Evolutionary conservation across 192 early-diverging fungal genomes (phyloP).

Genomic region (Coemansia sp.): DNA sequence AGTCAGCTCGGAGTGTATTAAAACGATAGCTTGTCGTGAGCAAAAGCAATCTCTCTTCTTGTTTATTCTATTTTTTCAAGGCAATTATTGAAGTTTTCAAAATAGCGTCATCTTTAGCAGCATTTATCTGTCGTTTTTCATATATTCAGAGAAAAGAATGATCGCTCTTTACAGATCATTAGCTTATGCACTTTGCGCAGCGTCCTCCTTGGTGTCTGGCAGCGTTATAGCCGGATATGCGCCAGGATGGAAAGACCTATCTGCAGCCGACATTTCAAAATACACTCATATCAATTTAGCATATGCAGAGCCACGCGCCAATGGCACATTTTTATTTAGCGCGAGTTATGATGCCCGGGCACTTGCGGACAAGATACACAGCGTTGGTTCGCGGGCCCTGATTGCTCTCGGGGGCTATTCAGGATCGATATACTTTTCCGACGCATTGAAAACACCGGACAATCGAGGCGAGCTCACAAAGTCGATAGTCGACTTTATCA

Average conservation of each 20-base stretch:
- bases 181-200: neutral
- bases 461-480: conserved; percentile 35
- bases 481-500: conserved; percentile 44
- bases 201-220: neutral
- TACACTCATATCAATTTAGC: conserved; percentile 64
- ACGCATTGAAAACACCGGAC: conserved; percentile 42
- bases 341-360: conserved; percentile 22
- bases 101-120: too few relatives aligned
- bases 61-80: neutral
- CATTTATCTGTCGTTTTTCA: too few relatives aligned
- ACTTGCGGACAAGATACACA: conserved; percentile 24
- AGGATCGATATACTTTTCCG: conserved; percentile 61
- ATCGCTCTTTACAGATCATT: neutral
- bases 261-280: conserved; percentile 28
- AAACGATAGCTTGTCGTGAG: too few relatives aligned
- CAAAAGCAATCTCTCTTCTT: neutral
- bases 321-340: conserved; percentile 29
- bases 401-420: conserved; percentile 75
- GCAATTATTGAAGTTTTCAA: neutral
- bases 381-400: conserved; percentile 46
- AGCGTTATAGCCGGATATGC: conserved; percentile 43
- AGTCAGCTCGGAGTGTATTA: too few relatives aligned
- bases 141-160: too few relatives aligned
- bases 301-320: conserved; percentile 47
- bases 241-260: conserved; percentile 39